Conservation (phyloP, 1,139 yeast species). For the Lodderomyces pseudojiufengensis region DNA sequence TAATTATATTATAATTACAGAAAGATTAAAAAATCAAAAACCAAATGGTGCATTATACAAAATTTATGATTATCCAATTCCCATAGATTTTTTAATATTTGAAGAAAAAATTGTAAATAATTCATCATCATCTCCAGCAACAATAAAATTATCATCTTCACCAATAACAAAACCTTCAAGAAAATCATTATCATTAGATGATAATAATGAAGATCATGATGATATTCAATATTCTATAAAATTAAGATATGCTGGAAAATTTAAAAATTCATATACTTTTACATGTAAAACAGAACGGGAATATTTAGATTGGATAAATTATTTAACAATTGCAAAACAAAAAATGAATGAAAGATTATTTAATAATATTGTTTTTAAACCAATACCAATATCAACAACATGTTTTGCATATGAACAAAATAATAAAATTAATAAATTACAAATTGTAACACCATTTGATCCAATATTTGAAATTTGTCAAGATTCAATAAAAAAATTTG, state of each 20-base stretch:
- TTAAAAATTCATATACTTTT: slow-evolving; percentile 50
- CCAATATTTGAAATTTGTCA: slow-evolving; percentile 44
- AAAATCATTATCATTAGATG: too few relatives aligned
- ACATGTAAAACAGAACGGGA: slow-evolving; percentile 53
- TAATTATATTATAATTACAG: slow-evolving; percentile 69
- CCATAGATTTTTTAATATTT: slow-evolving; percentile 53
- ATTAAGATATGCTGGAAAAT: slow-evolving; percentile 43
- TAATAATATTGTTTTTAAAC: slow-evolving; percentile 51
- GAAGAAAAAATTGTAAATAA: slow-evolving; percentile 30
- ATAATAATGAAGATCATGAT: slow-evolving; percentile 21
- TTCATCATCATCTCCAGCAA: slow-evolving; percentile 9
- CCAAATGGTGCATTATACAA: slow-evolving; percentile 29
- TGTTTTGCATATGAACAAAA: slow-evolving; percentile 63
- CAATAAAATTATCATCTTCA: slow-evolving; percentile 20
- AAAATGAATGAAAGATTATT: slow-evolving; percentile 44
- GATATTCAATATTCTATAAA: slow-evolving; percentile 43
- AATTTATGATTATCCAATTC: slow-evolving; percentile 57
- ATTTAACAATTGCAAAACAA: slow-evolving; percentile 53
- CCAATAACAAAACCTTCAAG: slow-evolving; percentile 18
- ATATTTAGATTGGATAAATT: slow-evolving; percentile 56
- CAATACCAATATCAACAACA: slow-evolving; percentile 53
- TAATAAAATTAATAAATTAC: slow-evolving; percentile 53
- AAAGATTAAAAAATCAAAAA: slow-evolving; percentile 30
- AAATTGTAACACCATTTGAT: slow-evolving; percentile 60
- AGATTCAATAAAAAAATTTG: slow-evolving; percentile 22